Conservation (phyloP, 148 eudicot genomes). For the Euryodendron excelsum region DNA sequence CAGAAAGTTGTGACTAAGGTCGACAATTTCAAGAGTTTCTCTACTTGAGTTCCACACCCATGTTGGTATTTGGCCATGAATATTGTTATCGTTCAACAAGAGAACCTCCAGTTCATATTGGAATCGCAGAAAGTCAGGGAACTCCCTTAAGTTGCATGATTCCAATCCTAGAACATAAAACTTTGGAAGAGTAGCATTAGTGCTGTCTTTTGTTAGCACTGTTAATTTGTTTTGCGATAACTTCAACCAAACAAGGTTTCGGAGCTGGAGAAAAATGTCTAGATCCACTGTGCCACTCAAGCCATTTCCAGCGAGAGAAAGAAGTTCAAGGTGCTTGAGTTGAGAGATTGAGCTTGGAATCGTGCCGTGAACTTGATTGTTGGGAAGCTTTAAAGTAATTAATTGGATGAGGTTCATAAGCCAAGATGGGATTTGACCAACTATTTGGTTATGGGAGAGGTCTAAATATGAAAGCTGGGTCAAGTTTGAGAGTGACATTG, state of each 20-base stretch:
- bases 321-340: neutral
- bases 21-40: too few relatives aligned
- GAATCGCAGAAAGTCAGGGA: conserved; percentile 19
- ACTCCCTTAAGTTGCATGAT: conserved; percentile 16
- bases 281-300: conserved; percentile 9
- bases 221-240: neutral
- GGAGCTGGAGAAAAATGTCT: conserved; percentile 10
- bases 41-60: too few relatives aligned
- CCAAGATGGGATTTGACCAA: conserved; percentile 5
- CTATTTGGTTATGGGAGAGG: too few relatives aligned
- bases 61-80: conserved; percentile 22
- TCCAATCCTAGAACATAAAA: neutral
- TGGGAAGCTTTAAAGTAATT: neutral
- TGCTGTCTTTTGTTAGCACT: neutral
- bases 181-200: conserved; percentile 9
- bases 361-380: conserved; percentile 17
- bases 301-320: neutral
- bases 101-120: conserved; percentile 9
- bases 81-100: conserved; percentile 13
- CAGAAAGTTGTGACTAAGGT: neutral
- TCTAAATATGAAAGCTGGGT: too few relatives aligned
- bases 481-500: too few relatives aligned
- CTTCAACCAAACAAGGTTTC: neutral
- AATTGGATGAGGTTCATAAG: conserved; percentile 1
- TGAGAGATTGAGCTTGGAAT: conserved; percentile 7